Percentiles rank a stretch among this genome's conserved stretches.
These are phyloP conservation scores for Sequoia sempervirens DNA, from an alignment of 75 land plant species.

Conservation along the genomic window DNA sequence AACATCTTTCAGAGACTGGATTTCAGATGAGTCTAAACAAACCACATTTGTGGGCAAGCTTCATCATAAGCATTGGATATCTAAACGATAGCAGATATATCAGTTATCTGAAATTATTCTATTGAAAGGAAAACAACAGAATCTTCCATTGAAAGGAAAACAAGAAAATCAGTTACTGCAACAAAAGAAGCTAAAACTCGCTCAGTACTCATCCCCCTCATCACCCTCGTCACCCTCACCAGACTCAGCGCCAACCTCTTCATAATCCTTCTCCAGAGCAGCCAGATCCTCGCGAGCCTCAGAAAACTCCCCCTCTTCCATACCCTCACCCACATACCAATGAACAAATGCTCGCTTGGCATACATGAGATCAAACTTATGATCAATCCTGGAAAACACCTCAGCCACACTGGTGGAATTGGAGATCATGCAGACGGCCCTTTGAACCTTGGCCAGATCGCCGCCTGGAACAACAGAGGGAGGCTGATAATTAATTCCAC, in stretches of 20 bases:
- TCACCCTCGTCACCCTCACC: constrained; percentile 42
- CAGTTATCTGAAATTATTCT: too few species aligned
- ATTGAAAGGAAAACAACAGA: too few species aligned
- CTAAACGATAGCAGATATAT: too few species aligned
- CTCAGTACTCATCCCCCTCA: constrained; percentile 37
- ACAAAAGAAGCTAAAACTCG: background rate
- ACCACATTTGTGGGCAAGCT: too few species aligned
- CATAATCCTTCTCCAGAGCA: constrained; percentile 20
- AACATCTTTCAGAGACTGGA: too few species aligned
- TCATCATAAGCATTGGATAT: too few species aligned
- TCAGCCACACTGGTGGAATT: constrained; percentile 15
- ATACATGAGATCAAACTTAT: background rate
- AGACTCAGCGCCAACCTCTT: constrained; percentile 52
- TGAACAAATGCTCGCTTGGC: constrained; percentile 15
- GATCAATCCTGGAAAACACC: constrained; percentile 29
- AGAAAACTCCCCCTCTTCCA: constrained; percentile 43
- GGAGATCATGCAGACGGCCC: constrained; percentile 53
- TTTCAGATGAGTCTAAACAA: too few species aligned
- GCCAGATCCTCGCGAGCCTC: constrained; percentile 23
- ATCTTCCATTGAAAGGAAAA: too few species aligned
- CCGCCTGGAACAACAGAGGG: constrained; percentile 68
- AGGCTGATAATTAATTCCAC: constrained; percentile 56
- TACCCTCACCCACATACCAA: constrained; percentile 37
- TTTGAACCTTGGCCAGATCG: constrained; percentile 63
- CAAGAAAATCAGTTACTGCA: too few species aligned